phyloP scores from a whole-genome alignment of 164 flowering plant species.

The Aristolochia fimbriata region DNA sequence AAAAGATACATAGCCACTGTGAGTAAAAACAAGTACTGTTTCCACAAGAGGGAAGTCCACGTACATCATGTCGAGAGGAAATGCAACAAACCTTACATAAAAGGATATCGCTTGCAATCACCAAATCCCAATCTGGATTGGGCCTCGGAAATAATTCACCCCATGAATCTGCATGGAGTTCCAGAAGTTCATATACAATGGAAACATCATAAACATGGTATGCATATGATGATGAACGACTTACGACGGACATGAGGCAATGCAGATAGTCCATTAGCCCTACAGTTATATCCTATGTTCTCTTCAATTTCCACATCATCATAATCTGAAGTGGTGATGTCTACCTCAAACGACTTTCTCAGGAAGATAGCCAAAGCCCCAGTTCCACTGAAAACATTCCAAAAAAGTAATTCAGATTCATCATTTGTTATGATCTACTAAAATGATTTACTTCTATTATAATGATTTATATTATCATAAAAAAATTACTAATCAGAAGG shows the following conservation, averaged over 20 bases:
- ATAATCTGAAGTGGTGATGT: conserved; percentile 91
- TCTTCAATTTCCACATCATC: conserved; percentile 80
- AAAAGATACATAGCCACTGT: too few relatives aligned
- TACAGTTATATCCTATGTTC: conserved; percentile 78
- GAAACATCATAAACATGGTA: not conserved
- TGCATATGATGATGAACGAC: conserved; percentile 8
- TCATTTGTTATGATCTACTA: not conserved
- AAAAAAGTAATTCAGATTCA: not conserved
- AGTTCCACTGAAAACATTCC: conserved; percentile 60
- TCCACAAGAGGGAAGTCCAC: too few relatives aligned
- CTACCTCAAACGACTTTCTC: conserved; percentile 43
- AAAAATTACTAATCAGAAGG: too few relatives aligned
- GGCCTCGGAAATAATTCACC: conserved; percentile 76
- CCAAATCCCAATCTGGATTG: conserved; percentile 70
- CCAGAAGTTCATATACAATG: conserved; percentile 2
- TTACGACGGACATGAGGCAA: conserved; percentile 87
- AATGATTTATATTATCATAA: too few relatives aligned
- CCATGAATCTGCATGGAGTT: conserved; percentile 73
- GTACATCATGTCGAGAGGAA: too few relatives aligned
- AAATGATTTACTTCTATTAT: too few relatives aligned
- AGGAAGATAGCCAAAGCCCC: conserved; percentile 94
- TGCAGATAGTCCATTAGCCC: conserved; percentile 49
- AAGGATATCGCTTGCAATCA: conserved; percentile 88
- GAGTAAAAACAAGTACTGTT: too few relatives aligned
- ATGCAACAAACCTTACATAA: conserved; percentile 53